Evolutionary conservation across 2,329 filamentous ascomycete genomes (phyloP).

Genomic region (Fusarium staphyleae): DNA sequence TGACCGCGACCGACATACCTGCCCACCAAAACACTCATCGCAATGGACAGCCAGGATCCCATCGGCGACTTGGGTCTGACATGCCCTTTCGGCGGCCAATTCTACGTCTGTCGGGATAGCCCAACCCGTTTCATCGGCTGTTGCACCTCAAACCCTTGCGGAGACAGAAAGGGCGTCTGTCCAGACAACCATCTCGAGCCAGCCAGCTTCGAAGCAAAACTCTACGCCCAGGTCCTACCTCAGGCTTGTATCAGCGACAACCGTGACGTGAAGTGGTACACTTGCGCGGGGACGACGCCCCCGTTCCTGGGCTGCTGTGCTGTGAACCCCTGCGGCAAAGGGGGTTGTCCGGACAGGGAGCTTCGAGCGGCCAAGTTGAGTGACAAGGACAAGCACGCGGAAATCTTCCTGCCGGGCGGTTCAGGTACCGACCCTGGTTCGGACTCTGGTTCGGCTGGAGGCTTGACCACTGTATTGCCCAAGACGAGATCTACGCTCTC

Average conservation of each 20-base stretch:
- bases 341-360: slow-evolving; percentile 16
- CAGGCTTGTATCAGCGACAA: slow-evolving; percentile 45
- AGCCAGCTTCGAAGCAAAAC: slow-evolving; percentile 41
- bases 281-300: slow-evolving; percentile 41
- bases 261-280: slow-evolving; percentile 43
- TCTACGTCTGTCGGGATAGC: slow-evolving; percentile 48
- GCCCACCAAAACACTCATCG: background rate
- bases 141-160: slow-evolving; percentile 48
- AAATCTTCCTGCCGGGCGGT: background rate
- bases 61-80: slow-evolving; percentile 36
- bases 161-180: slow-evolving; percentile 25
- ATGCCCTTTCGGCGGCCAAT: slow-evolving; percentile 45
- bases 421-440: background rate
- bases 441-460: background rate
- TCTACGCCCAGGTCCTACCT: slow-evolving; percentile 38
- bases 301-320: slow-evolving; percentile 52
- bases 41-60: slow-evolving; percentile 19
- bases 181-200: slow-evolving; percentile 32
- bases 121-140: slow-evolving; percentile 50
- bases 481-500: background rate
- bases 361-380: slow-evolving; percentile 31
- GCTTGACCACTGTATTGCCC: background rate
- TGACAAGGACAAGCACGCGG: background rate
- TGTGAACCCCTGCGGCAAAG: slow-evolving; percentile 30
- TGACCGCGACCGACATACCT: background rate